phyloP scores from a whole-genome alignment of 192 early-diverging fungal genomes.

The Blastocladiella britannica region DNA sequence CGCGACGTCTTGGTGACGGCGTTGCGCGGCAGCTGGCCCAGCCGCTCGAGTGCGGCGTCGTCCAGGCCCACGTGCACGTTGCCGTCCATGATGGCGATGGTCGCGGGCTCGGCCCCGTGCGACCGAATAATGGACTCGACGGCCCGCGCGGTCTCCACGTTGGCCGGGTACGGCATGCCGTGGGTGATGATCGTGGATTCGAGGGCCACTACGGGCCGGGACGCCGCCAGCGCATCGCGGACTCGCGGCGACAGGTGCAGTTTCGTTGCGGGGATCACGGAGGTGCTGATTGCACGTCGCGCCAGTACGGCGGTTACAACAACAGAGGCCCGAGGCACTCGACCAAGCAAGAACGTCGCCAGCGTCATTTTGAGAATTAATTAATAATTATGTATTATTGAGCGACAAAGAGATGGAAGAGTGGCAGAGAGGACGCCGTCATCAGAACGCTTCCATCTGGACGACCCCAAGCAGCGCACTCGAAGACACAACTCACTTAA shows the following conservation, averaged over 20 bases:
- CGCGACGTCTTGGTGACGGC: slow-evolving; percentile 57
- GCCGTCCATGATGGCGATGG: slow-evolving; percentile 75
- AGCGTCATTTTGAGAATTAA: no score
- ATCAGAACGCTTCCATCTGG: no score
- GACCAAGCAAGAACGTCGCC: no score
- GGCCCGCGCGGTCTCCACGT: slow-evolving; percentile 58
- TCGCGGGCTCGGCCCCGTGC: slow-evolving; percentile 62
- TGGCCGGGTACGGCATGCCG: slow-evolving; percentile 86
- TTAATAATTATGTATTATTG: no score
- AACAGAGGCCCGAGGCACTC: no score
- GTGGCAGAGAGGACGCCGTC: no score
- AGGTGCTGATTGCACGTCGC: no score
- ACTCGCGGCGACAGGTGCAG: slow-evolving; percentile 27
- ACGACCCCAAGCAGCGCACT: not conserved
- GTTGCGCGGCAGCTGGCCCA: slow-evolving; percentile 35
- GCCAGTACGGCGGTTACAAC: no score
- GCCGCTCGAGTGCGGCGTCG: slow-evolving; percentile 29
- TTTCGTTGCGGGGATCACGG: no score
- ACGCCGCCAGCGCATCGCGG: slow-evolving; percentile 27
- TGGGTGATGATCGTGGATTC: slow-evolving; percentile 94
- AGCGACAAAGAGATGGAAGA: no score
- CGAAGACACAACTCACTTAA: slow-evolving; percentile 13
- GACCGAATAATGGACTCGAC: slow-evolving; percentile 57
- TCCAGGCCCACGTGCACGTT: slow-evolving; percentile 58
- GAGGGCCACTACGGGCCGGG: slow-evolving; percentile 63